phyloP scores from a whole-genome alignment of 768 basidiomycete genomes.

The Boletellus emodensis region DNA sequence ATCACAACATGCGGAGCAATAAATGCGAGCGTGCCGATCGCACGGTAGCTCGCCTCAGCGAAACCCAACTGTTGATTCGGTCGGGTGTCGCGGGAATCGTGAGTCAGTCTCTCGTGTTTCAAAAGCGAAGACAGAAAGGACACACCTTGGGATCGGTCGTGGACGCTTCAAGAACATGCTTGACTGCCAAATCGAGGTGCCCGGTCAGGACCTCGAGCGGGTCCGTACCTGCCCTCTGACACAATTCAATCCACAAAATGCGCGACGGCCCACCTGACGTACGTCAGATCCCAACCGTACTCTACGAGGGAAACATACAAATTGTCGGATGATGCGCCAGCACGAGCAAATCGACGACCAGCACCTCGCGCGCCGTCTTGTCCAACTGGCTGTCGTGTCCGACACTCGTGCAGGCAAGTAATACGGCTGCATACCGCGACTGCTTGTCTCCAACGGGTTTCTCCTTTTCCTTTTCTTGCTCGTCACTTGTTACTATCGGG shows the following conservation, averaged over 20 bases:
- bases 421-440: constrained; percentile 46
- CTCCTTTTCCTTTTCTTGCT: constrained; percentile 36
- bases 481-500: too few species aligned
- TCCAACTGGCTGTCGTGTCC: constrained; percentile 37
- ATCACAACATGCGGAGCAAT: constrained; percentile 68
- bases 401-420: constrained; percentile 50
- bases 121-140: neutral
- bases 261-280: constrained; percentile 16
- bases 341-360: constrained; percentile 55
- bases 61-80: constrained; percentile 40
- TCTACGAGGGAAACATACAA: constrained; percentile 37
- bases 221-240: constrained; percentile 64
- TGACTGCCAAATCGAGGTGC: constrained; percentile 48
- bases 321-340: constrained; percentile 70
- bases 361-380: constrained; percentile 36
- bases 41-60: constrained; percentile 65
- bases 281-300: neutral
- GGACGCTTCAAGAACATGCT: constrained; percentile 46
- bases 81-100: neutral
- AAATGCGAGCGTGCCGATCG: constrained; percentile 75
- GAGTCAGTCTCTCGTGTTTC: too few species aligned
- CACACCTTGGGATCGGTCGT: constrained; percentile 45
- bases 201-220: constrained; percentile 56
- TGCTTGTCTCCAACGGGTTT: constrained; percentile 43
- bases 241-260: constrained; percentile 71